Evolutionary conservation across 164 flowering plant species (phyloP).

Genomic region (Chloranthus sessilifolius): DNA sequence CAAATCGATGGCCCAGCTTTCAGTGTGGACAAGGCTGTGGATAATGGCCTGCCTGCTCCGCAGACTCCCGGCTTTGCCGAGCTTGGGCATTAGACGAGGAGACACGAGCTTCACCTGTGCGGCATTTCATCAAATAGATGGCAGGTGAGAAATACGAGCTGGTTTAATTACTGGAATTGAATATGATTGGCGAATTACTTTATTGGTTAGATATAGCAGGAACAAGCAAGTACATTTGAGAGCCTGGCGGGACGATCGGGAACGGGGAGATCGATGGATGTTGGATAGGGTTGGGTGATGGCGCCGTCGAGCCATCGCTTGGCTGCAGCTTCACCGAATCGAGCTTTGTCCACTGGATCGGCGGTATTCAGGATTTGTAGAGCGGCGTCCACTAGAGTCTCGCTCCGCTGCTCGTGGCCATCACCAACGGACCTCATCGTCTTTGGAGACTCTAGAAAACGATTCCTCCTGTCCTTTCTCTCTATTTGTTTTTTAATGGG

Average conservation of each 20-base stretch:
- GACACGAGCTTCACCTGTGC: constrained; percentile 75
- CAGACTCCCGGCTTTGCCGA: constrained; percentile 87
- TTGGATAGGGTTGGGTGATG: constrained; percentile 43
- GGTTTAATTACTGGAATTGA: too few relatives aligned
- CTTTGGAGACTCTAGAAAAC: too few relatives aligned
- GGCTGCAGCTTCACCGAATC: constrained; percentile 64
- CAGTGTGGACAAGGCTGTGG: constrained; percentile 83
- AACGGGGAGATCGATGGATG: constrained; percentile 32
- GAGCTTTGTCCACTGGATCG: constrained; percentile 80
- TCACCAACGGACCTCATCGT: too few relatives aligned
- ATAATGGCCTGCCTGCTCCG: constrained; percentile 85
- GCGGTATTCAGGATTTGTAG: constrained; percentile 60
- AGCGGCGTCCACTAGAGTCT: constrained; percentile 79
- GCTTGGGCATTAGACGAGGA: constrained; percentile 88
- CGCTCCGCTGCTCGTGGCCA: constrained; percentile 7
- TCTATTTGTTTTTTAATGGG: too few relatives aligned
- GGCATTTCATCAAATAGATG: constrained; percentile 50
- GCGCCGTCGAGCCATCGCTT: constrained; percentile 57
- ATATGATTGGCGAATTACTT: neutral
- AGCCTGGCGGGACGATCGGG: constrained; percentile 89
- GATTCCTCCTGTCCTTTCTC: too few relatives aligned
- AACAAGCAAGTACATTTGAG: constrained; percentile 35
- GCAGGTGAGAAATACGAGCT: too few relatives aligned
- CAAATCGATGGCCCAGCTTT: constrained; percentile 94
- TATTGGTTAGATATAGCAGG: neutral